A percentile compares a stretch with the other conserved stretches of the same genome.
phyloP scores from a whole-genome alignment of 768 basidiomycete genomes.

The Naganishia randhawae region DNA sequence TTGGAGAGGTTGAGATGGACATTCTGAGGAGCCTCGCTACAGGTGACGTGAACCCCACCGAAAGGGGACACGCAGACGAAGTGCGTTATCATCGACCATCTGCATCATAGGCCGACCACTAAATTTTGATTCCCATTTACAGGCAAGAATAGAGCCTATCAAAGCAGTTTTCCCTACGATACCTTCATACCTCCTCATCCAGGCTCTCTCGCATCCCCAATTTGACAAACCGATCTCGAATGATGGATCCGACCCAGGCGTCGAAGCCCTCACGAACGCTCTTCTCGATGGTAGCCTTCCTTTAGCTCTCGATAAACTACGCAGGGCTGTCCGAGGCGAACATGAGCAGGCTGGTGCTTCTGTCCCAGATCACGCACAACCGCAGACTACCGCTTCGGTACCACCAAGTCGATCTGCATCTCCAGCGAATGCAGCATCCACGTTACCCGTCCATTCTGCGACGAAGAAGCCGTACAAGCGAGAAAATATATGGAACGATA shows the following conservation, averaged over 20 bases:
- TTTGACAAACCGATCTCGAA: slow-evolving; percentile 33
- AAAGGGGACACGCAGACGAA: slow-evolving; percentile 8
- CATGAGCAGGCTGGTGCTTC: neutral
- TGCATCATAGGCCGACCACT: neutral
- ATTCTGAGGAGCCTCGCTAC: slow-evolving; percentile 12
- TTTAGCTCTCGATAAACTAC: slow-evolving; percentile 65
- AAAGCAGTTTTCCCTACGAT: slow-evolving; percentile 42
- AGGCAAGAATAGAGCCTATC: slow-evolving; percentile 33
- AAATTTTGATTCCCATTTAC: neutral
- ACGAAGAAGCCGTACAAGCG: slow-evolving; percentile 14
- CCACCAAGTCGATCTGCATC: neutral
- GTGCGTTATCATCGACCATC: neutral
- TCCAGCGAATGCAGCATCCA: neutral
- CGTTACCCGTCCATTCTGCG: neutral
- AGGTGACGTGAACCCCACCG: slow-evolving; percentile 8
- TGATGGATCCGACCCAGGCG: slow-evolving; percentile 34
- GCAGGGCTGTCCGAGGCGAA: slow-evolving; percentile 44
- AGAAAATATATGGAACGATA: slow-evolving; percentile 71
- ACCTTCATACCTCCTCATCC: slow-evolving; percentile 36
- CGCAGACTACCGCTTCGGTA: neutral
- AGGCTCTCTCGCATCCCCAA: slow-evolving; percentile 40
- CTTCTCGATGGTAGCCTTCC: slow-evolving; percentile 59
- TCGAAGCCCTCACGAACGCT: slow-evolving; percentile 41
- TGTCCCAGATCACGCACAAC: neutral
- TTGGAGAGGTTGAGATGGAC: slow-evolving; percentile 28